These are phyloP conservation scores for Epithemia pelagica DNA, from an alignment of 108 stramenopile genomes.

Conservation along the genomic window DNA sequence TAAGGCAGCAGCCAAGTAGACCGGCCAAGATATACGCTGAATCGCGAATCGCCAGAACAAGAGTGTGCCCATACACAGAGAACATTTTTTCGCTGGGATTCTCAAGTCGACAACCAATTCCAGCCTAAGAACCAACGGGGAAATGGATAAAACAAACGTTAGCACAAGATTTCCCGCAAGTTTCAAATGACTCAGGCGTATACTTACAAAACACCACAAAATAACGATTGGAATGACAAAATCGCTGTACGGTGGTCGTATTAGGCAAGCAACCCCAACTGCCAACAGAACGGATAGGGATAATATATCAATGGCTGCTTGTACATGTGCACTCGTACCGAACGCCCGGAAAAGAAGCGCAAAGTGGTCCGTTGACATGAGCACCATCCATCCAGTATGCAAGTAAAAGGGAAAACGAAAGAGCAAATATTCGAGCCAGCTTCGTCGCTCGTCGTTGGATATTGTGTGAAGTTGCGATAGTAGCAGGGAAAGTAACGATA, in stretches of 20 bases:
- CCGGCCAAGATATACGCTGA: constrained; percentile 34
- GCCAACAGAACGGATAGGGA: constrained; percentile 32
- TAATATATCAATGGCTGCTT: constrained; percentile 42
- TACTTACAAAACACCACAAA: constrained; percentile 17
- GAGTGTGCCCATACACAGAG: constrained; percentile 25
- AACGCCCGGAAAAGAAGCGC: constrained; percentile 33
- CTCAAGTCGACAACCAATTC: constrained; percentile 22
- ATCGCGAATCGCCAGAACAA: constrained; percentile 31
- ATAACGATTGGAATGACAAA: constrained; percentile 47
- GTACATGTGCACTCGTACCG: constrained; percentile 14
- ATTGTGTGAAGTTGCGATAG: constrained; percentile 32
- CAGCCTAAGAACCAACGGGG: constrained; percentile 25
- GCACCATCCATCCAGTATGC: constrained; percentile 44
- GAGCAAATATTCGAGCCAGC: constrained; percentile 38
- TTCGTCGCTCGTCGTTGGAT: neutral
- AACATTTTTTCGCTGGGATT: constrained; percentile 22
- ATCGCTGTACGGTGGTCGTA: constrained; percentile 21
- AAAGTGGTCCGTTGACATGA: constrained; percentile 34
- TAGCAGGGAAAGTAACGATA: constrained; percentile 28
- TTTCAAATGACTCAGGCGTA: too few species aligned
- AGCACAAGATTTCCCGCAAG: too few species aligned
- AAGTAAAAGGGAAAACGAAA: constrained; percentile 56
- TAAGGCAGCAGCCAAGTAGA: constrained; percentile 22
- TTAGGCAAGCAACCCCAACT: constrained; percentile 29
- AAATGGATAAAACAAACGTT: too few species aligned